Conservation (phyloP, 805 yeast genomes). For the Candida broadrunensis region DNA sequence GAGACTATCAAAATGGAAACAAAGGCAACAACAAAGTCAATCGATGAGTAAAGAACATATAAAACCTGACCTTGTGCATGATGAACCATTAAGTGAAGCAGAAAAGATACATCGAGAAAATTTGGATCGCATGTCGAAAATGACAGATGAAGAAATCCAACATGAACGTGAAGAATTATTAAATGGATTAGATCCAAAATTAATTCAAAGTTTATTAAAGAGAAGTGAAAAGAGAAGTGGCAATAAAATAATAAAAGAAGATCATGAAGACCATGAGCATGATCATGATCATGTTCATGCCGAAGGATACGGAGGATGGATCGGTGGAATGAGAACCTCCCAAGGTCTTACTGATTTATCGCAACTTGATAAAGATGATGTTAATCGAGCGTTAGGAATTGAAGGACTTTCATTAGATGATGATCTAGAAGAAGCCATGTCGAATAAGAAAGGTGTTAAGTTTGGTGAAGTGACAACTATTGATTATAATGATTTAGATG, state of each 20-base stretch:
- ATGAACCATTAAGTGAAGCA: conserved; percentile 47
- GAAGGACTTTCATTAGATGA: conserved; percentile 13
- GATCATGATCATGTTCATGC: conserved; percentile 29
- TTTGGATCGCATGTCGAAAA: conserved; percentile 52
- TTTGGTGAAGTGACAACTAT: conserved; percentile 26
- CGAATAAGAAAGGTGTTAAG: conserved; percentile 23
- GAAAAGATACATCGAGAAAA: conserved; percentile 79
- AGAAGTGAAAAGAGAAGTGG: conserved; percentile 36
- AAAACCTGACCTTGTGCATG: not conserved
- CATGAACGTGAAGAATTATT: conserved; percentile 66
- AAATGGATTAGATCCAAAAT: conserved; percentile 63
- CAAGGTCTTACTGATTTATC: conserved; percentile 29
- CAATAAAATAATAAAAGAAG: conserved; percentile 5
- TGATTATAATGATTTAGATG: conserved; percentile 26
- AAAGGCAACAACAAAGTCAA: conserved; percentile 18
- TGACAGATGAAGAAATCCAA: conserved; percentile 65
- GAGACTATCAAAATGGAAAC: conserved; percentile 51
- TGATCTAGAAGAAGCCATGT: conserved; percentile 4
- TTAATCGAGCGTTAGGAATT: conserved; percentile 35
- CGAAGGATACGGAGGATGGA: conserved; percentile 42
- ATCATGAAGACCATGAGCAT: conserved; percentile 17
- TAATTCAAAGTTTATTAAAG: conserved; percentile 55
- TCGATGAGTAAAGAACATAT: conserved; percentile 1
- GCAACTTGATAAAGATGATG: conserved; percentile 31
- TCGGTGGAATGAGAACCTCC: conserved; percentile 38